Evolutionary conservation across 106 monocot species (phyloP).

Genomic region (Acorus calamus): DNA sequence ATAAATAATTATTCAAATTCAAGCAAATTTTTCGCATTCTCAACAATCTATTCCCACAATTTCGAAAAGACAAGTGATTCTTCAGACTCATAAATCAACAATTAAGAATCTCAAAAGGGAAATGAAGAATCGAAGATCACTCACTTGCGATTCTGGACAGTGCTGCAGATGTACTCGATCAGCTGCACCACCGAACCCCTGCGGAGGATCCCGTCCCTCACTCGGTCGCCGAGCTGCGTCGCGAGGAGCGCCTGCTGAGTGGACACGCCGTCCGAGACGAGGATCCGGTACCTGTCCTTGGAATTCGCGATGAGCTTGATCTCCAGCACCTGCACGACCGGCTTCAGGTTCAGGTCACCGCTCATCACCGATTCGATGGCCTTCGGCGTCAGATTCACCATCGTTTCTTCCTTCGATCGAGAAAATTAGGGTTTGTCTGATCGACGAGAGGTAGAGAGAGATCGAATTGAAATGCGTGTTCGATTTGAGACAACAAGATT

Average conservation of each 20-base stretch:
- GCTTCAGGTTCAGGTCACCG: constrained; percentile 72
- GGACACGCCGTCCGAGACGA: constrained; percentile 65
- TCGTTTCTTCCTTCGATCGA: no score
- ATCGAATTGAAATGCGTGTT: no score
- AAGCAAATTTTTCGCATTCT: background rate
- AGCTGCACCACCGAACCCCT: constrained; percentile 75
- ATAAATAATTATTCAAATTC: no score
- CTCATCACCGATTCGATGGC: constrained; percentile 44
- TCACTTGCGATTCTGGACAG: constrained; percentile 50
- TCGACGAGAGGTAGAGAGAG: no score
- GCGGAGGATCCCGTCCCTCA: constrained; percentile 29
- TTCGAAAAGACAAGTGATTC: background rate
- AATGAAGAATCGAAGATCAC: background rate
- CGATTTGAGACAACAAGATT: no score
- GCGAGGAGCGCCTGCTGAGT: constrained; percentile 62
- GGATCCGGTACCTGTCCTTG: constrained; percentile 53
- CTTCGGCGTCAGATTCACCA: constrained; percentile 50
- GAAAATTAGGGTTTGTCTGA: no score
- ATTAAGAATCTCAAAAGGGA: background rate
- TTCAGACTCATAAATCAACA: background rate
- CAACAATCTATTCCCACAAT: background rate
- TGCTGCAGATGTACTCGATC: constrained; percentile 69
- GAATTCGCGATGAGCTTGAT: constrained; percentile 21
- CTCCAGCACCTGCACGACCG: constrained; percentile 73
- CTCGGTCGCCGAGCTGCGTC: constrained; percentile 46